A percentile compares a stretch with the other conserved stretches of the same genome.
These are phyloP conservation scores for Trichoderma sp. DNA, from an alignment of 2,329 filamentous ascomycete genomes.

Conservation along the genomic window DNA sequence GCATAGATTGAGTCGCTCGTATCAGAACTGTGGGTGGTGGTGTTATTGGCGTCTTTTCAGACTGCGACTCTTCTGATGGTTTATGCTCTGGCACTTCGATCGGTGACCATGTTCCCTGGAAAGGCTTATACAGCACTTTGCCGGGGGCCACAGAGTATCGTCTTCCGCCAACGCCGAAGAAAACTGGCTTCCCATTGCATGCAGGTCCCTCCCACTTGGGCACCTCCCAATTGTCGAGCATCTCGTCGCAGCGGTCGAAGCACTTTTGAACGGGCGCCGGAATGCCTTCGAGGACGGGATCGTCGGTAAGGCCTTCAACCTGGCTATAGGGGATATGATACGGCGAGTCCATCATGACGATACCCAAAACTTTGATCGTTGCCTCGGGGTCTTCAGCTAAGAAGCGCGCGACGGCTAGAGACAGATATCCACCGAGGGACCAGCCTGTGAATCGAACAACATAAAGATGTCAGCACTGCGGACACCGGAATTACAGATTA, in stretches of 20 bases:
- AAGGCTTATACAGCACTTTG: conserved; percentile 26
- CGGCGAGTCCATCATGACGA: conserved; percentile 32
- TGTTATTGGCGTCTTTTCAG: background rate
- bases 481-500: background rate
- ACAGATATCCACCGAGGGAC: conserved; percentile 32
- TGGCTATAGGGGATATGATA: conserved; percentile 27
- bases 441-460: conserved; percentile 24
- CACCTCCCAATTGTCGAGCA: conserved; percentile 31
- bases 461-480: background rate
- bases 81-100: conserved; percentile 15
- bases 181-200: conserved; percentile 12
- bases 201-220: conserved; percentile 27
- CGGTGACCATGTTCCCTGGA: conserved; percentile 23
- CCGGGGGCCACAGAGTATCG: conserved; percentile 21
- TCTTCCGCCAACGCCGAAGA: conserved; percentile 23
- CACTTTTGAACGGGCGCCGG: conserved; percentile 29
- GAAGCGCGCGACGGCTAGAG: conserved; percentile 28
- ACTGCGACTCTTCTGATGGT: background rate
- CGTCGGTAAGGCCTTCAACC: conserved; percentile 19
- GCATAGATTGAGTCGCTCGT: conserved; percentile 22
- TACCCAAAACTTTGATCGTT: conserved; percentile 27
- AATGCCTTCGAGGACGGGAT: conserved; percentile 24
- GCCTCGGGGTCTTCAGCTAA: conserved; percentile 26
- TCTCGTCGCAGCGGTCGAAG: conserved; percentile 32
- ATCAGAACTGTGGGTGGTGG: conserved; percentile 29